A percentile compares a stretch with the other conserved stretches of the same genome.
Conservation (phyloP, 306 rosid species). For the Sesbania bispinosa region DNA sequence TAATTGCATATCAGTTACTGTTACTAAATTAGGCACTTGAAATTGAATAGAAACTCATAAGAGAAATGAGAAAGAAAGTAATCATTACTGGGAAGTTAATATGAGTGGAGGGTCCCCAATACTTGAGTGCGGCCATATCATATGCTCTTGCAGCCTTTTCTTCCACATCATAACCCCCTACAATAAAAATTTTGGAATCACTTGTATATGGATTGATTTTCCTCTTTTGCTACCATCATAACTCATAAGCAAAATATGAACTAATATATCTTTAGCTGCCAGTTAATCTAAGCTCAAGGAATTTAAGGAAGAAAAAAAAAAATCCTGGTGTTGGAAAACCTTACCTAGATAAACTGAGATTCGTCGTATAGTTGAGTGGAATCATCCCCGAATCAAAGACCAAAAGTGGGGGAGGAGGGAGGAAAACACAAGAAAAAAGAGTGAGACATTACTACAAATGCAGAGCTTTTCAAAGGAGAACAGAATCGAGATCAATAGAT, state of each 20-base stretch:
- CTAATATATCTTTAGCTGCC: slow-evolving; percentile 3
- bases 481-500: not conserved
- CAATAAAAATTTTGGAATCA: slow-evolving; percentile 41
- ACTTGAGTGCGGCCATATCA: slow-evolving; percentile 95
- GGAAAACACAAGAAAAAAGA: too few species aligned
- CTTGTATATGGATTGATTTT: slow-evolving; percentile 25
- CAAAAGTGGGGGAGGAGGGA: too few species aligned
- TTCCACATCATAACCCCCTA: slow-evolving; percentile 97
- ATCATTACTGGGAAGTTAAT: slow-evolving; percentile 76
- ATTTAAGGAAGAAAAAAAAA: not conserved
- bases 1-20: slow-evolving; percentile 3
- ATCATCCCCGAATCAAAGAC: slow-evolving; percentile 31
- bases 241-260: slow-evolving; percentile 2
- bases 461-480: slow-evolving; percentile 1
- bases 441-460: too few species aligned
- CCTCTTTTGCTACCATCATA: slow-evolving; percentile 25
- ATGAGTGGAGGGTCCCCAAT: slow-evolving; percentile 96
- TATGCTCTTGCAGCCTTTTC: slow-evolving; percentile 93
- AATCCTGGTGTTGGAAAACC: slow-evolving; percentile 10
- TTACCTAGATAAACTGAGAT: slow-evolving; percentile 88
- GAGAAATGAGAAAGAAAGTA: not conserved
- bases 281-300: slow-evolving; percentile 12
- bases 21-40: not conserved
- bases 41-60: slow-evolving; percentile 12
- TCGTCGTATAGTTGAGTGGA: slow-evolving; percentile 29